Conservation (phyloP, 2,329 filamentous ascomycete genomes). For the Akanthomyces dipterigenus region DNA sequence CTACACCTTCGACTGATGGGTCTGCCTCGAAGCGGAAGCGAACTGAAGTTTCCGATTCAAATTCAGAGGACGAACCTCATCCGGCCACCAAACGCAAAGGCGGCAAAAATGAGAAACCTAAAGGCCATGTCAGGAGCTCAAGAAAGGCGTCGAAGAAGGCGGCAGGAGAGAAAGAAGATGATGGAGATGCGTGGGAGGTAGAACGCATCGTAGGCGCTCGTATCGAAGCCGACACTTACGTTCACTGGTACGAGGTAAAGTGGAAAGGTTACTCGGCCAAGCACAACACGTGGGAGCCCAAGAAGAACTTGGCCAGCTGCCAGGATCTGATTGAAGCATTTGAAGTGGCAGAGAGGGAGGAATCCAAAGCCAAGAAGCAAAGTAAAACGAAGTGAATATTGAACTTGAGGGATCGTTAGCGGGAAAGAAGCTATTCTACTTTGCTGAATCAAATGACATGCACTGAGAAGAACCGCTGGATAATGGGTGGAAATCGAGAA, state of each 20-base stretch:
- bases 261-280: conserved; percentile 42
- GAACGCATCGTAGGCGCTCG: conserved; percentile 38
- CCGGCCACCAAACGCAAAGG: not conserved
- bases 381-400: not conserved
- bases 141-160: conserved; percentile 15
- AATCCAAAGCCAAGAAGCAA: not conserved
- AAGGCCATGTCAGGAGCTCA: conserved; percentile 4
- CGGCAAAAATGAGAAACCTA: not conserved
- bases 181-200: conserved; percentile 36
- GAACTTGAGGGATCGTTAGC: not conserved
- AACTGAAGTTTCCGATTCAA: not conserved
- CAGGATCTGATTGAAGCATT: conserved; percentile 29
- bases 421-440: not conserved
- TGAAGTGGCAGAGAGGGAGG: conserved; percentile 18
- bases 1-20: not conserved
- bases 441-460: not conserved
- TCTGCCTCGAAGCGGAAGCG: not conserved
- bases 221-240: conserved; percentile 30
- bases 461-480: not conserved
- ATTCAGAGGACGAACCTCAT: not conserved
- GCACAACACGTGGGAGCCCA: conserved; percentile 50
- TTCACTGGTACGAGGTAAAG: conserved; percentile 43
- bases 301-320: conserved; percentile 36
- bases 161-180: not conserved
- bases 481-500: not conserved